These are phyloP conservation scores for Apiospora saccharicola DNA, from an alignment of 2,329 filamentous ascomycete species.

Conservation along the genomic window DNA sequence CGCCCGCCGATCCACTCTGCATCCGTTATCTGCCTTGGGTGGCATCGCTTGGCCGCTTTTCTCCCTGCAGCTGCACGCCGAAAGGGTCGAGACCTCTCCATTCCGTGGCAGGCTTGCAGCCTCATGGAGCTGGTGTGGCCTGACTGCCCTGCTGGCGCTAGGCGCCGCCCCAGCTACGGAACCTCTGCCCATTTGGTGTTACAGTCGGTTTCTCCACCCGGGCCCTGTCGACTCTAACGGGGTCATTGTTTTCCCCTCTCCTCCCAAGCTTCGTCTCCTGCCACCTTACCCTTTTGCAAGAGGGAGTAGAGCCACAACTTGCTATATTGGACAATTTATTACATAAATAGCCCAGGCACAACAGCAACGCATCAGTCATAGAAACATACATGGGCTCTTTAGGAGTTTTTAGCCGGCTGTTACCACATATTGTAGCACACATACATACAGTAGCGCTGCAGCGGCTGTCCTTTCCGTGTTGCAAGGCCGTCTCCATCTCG, in stretches of 20 bases:
- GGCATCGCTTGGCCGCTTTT: background rate
- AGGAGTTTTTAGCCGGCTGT: background rate
- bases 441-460: constrained; percentile 20
- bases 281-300: background rate
- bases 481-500: constrained; percentile 11
- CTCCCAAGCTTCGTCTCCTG: background rate
- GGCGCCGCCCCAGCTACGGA: constrained; percentile 14
- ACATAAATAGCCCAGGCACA: constrained; percentile 14
- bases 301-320: background rate
- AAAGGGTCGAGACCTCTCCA: constrained; percentile 17
- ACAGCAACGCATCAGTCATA: background rate
- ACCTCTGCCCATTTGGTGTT: constrained; percentile 7
- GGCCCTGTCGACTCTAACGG: background rate
- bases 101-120: constrained; percentile 11
- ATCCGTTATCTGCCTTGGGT: constrained; percentile 16
- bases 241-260: background rate
- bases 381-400: background rate
- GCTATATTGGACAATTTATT: background rate
- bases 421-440: constrained; percentile 1
- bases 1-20: constrained; percentile 7
- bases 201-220: background rate
- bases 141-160: constrained; percentile 2
- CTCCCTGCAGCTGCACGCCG: background rate
- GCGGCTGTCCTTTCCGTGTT: constrained; percentile 18
- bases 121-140: constrained; percentile 2